Percentiles rank a stretch among this genome's conserved stretches.
phyloP scores from a whole-genome alignment of 768 basidiomycete species.

The Exsudoporus frostii region DNA sequence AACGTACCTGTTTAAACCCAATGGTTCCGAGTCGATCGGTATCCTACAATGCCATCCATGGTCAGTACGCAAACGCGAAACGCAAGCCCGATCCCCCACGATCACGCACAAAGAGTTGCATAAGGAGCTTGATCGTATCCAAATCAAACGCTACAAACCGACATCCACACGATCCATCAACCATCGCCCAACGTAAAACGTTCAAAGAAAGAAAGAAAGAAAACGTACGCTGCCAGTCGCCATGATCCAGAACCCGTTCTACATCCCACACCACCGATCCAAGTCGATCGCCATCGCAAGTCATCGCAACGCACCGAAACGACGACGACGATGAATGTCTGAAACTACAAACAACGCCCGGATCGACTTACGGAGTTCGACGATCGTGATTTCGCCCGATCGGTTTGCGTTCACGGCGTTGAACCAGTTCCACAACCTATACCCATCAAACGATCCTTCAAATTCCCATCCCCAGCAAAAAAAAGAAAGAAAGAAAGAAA shows the following conservation, averaged over 20 bases:
- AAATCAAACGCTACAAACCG: constrained; percentile 64
- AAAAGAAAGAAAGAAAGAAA: too few relatives aligned
- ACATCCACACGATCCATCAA: too few relatives aligned
- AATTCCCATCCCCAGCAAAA: too few relatives aligned
- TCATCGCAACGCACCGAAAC: not conserved
- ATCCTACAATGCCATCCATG: constrained; percentile 40
- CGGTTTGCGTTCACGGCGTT: constrained; percentile 62
- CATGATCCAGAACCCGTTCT: constrained; percentile 45
- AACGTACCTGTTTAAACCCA: constrained; percentile 67
- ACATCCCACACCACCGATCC: not conserved
- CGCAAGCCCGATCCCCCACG: not conserved
- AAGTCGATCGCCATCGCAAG: not conserved
- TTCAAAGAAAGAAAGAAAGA: not conserved
- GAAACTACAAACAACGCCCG: too few relatives aligned
- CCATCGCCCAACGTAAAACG: not conserved
- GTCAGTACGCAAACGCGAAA: too few relatives aligned
- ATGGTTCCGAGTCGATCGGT: constrained; percentile 76
- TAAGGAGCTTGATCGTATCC: constrained; percentile 82
- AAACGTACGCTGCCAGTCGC: constrained; percentile 75
- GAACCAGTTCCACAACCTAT: constrained; percentile 76
- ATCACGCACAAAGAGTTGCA: constrained; percentile 68
- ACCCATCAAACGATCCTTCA: not conserved
- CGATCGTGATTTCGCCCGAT: constrained; percentile 62
- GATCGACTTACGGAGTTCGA: constrained; percentile 61
- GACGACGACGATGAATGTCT: too few relatives aligned